Conservation (phyloP, 805 yeast genomes). For the Candida qinlingensis region DNA sequence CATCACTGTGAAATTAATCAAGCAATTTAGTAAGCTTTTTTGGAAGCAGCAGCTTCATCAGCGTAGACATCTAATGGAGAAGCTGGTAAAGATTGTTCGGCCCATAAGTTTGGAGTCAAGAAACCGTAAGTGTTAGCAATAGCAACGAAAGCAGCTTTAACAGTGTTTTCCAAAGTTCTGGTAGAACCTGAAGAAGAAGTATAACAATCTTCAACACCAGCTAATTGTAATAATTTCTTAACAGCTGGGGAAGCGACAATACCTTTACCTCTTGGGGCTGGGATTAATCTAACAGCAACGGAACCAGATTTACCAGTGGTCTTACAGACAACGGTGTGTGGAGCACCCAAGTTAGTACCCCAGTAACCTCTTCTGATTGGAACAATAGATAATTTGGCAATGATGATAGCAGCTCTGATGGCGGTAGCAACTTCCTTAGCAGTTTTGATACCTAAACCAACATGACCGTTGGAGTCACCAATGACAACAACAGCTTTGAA, state of each 20-base stretch:
- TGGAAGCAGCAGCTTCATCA: conserved; percentile 70
- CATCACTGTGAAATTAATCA: conserved; percentile 10
- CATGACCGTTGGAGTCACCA: conserved; percentile 99
- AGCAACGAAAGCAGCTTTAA: conserved; percentile 99
- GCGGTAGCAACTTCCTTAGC: conserved; percentile 99
- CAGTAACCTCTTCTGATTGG: conserved; percentile 99
- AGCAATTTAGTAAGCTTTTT: conserved; percentile 65
- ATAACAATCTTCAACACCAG: conserved; percentile 99
- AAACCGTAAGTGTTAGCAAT: conserved; percentile 99
- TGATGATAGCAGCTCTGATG: conserved; percentile 98
- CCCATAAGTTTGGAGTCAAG: conserved; percentile 99
- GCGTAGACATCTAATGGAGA: conserved; percentile 96
- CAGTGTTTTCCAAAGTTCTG: conserved; percentile 99
- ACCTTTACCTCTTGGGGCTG: conserved; percentile 99
- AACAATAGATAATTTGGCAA: conserved; percentile 97
- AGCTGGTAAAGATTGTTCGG: conserved; percentile 71
- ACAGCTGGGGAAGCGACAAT: conserved; percentile 99
- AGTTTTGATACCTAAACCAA: conserved; percentile 99
- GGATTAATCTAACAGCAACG: conserved; percentile 95
- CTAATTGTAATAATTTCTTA: conserved; percentile 97
- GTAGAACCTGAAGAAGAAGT: conserved; percentile 98
- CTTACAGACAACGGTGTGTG: conserved; percentile 97
- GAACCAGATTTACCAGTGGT: conserved; percentile 99
- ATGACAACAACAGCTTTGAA: conserved; percentile 99
- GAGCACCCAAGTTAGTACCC: conserved; percentile 99